Evolutionary conservation across 2,329 filamentous ascomycete genomes (phyloP), one percentile per base, ranked within the genome.

Genomic region (Ascocoryne sarcoides): DNA sequence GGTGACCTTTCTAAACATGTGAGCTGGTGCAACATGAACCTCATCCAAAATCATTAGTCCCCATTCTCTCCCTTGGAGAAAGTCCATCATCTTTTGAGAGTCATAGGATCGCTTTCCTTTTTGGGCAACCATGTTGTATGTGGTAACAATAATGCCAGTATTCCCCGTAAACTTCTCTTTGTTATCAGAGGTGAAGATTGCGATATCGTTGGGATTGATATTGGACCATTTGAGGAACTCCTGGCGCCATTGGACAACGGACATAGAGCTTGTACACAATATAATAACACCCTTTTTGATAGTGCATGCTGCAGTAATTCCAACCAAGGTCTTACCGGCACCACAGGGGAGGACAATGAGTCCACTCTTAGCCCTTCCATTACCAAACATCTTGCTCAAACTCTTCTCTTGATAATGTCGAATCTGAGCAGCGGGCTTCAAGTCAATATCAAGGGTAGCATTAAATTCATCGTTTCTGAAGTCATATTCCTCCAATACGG

Each of bases 161-260:
- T 87, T 90, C 36, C 89, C 79, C 1, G 82, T 80, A 55, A 98
- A 95, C 42, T 72, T 73, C 38, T 82, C 79, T 64, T 98, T 98
- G 60, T 86, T 86, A 51, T 94, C 88, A 0, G 89, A 90, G 0
- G 92, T 95, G 62, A 98, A 98, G 40, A 94, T 80, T 20, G 89
- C 87, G 56, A 98, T 89, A 57, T 95, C 88, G 51, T 90, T 82
- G 0, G 89, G 87, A 53, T 89, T 84, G 46, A 94, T 94, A 57
- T 96, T 96, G n/a, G 89, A 95, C 92, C 92, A 98, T 55, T 95
- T 95, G 48, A 96, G 67, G 59, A 98, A 98, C 58, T 98, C 92
- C 45, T 92, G 82, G 44, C 88, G 75, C 92, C 92, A 98, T 62
- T 98, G 92, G 15, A 94, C 83, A 4, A 94, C 92, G 5, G 88